phyloP scores from a whole-genome alignment of 768 basidiomycete species.

The Tulasnella sp. region DNA sequence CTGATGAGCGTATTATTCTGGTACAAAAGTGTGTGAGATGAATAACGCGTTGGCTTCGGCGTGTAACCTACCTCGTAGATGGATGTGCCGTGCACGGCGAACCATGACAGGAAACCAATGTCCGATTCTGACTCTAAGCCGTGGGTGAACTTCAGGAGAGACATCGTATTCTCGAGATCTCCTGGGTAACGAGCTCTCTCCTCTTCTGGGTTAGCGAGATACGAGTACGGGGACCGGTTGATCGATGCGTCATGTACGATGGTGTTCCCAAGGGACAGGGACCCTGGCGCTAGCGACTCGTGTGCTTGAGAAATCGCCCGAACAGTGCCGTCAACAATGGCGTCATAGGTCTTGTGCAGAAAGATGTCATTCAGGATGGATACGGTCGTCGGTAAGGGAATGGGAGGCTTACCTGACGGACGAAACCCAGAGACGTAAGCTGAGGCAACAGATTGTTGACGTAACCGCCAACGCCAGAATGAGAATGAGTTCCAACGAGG shows the following conservation, averaged over 20 bases:
- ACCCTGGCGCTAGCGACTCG: constrained; percentile 49
- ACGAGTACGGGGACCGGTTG: constrained; percentile 70
- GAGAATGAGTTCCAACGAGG: constrained; percentile 63
- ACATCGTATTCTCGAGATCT: constrained; percentile 70
- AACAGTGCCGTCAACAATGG: constrained; percentile 51
- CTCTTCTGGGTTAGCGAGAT: constrained; percentile 62
- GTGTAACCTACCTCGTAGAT: constrained; percentile 51
- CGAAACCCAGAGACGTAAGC: constrained; percentile 64
- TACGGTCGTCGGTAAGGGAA: not conserved
- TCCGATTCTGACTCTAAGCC: constrained; percentile 39
- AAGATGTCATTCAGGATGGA: not conserved
- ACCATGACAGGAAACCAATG: constrained; percentile 65
- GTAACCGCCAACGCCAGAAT: constrained; percentile 72
- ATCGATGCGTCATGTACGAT: constrained; percentile 54
- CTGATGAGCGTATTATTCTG: constrained; percentile 80
- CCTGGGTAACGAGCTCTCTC: constrained; percentile 60
- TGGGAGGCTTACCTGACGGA: constrained; percentile 32
- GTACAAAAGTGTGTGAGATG: not conserved
- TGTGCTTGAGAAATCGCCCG: constrained; percentile 63
- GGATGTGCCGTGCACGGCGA: constrained; percentile 72
- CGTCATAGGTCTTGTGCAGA: constrained; percentile 49
- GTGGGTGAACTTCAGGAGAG: constrained; percentile 59
- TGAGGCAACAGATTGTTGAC: constrained; percentile 72
- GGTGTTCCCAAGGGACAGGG: constrained; percentile 57
- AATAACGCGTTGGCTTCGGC: not conserved